These are phyloP conservation scores for Cyberlindnera subsufficiens DNA, from an alignment of 805 yeast species.

Conservation along the genomic window DNA sequence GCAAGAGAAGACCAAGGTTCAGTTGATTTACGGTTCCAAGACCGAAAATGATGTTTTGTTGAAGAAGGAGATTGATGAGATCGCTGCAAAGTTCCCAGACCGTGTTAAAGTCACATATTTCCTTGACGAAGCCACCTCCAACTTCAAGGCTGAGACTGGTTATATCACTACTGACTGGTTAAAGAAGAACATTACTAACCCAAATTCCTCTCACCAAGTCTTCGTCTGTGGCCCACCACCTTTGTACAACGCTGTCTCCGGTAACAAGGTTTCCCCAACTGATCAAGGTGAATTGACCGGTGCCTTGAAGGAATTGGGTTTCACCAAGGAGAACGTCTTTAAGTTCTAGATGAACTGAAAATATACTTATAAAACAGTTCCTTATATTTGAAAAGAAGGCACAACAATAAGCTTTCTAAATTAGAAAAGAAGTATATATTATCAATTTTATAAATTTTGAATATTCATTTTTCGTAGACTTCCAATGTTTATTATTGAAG, in stretches of 20 bases:
- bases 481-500: too few species aligned
- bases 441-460: too few species aligned
- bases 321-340: conserved; percentile 78
- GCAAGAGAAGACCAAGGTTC: conserved; percentile 82
- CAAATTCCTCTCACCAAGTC: conserved; percentile 64
- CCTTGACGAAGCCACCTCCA: conserved; percentile 52
- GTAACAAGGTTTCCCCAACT: conserved; percentile 73
- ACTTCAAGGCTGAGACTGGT: conserved; percentile 55
- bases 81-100: conserved; percentile 64
- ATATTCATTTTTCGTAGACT: too few species aligned
- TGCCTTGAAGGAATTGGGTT: conserved; percentile 82
- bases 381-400: not conserved
- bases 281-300: conserved; percentile 97
- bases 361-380: not conserved
- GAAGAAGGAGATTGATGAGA: conserved; percentile 66
- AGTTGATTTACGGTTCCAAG: conserved; percentile 74
- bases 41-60: conserved; percentile 76
- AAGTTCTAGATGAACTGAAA: conserved; percentile 50
- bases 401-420: too few species aligned
- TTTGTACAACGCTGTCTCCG: conserved; percentile 81
- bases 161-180: conserved; percentile 74
- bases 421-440: too few species aligned
- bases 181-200: conserved; percentile 52
- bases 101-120: conserved; percentile 77
- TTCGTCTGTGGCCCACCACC: conserved; percentile 97